Evolutionary conservation across 2,329 filamentous ascomycete genomes (phyloP), one percentile per base, ranked within the genome.

Genomic region (Neofusicoccum sp.): DNA sequence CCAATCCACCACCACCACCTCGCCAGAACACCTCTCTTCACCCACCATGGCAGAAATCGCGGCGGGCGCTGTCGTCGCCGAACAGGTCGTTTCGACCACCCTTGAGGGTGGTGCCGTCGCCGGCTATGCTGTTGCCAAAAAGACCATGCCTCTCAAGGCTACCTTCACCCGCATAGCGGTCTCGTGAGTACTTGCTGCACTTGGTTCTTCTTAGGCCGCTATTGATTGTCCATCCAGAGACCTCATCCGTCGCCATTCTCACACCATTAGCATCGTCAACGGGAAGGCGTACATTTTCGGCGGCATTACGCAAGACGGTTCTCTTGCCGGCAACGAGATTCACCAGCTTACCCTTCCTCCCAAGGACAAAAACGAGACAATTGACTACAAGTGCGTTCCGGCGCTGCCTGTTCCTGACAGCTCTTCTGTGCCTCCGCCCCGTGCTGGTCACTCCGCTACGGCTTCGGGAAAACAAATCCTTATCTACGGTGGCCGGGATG

Each of bases 241-340:
- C 65, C 57, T 72, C 67, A 33, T 75, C 45, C 69, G 66, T 16
- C 65, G 73, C 4, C 71, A 69, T n/a, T 72, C 75, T 51, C 76
- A 79, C 61, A 75, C 72, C 4, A 58, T 79, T 24, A 77, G 72
- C 1, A 68, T 77, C 1, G 66, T 79, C 33, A 65, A 69, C 40
- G 73, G 77, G 65, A 78, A 76, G 63, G 76, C 77, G 4, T 79
- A 77, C 64, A 73, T 80, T 26, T 79, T 79, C 60, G 78, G 78
- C 38, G 78, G 78, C 48, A 69, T 72, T 36, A 75, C 71, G 26
- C 63, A 69, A 1, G 66, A 69, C 6, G 70, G 70, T n/a, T 66
- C 70, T 28, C 62, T 78, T 12, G 75, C 76, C 3, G 74, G 72
- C 59, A 79, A 74, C 53, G 77, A 80, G 12, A 69, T 79, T 1